Evolutionary conservation across 306 rosid species (phyloP), one percentile per base, ranked within the genome.

Genomic region (Inga oerstediana): DNA sequence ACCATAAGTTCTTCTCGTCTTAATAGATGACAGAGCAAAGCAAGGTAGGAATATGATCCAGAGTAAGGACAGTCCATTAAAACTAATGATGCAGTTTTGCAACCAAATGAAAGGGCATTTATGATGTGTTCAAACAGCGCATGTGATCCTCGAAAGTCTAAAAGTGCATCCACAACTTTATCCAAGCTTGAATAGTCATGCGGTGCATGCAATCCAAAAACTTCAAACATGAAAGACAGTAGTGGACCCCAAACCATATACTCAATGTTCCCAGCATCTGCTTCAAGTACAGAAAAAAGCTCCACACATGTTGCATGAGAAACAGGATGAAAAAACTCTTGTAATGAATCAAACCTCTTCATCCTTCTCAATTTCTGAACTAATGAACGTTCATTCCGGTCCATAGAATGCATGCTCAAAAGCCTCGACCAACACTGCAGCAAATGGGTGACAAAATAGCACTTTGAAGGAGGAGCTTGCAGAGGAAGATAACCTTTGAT

Each of bases 1-100:
- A 91, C 94, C 99, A 96, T 91, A 73, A 96, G 89, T 83, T 91
- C 90, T 83, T 96, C 91, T 54, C 92, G 94, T 81, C 94, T 88
- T 77, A 96, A 75, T 62, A 96, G 78, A 84, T 92, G 95, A 71
- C 97, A 94, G 10, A 92, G 93, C 86, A 96, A 80, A 56, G 95
- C 92, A 84, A 96, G 99, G 85, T 94, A 90, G 76, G 97, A 85
- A 86, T 94, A 96, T 66, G 99, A 92, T 83, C 99, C 99, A 45
- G 99, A 88, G 82, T 85, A 94, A 62, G 98, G 98, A 79, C 98
- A 92, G 79, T 91, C 97, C 13, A 88, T 86, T 45, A 96, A 75
- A 86, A 90, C 79, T 75, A 96, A 84, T 5, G 86, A 75, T 74
- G 98, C 89, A 69, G 88, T 83, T 84, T 89, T 96, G 83, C 99